Evolutionary conservation across 345 rosid species (phyloP), one percentile per base, ranked within the genome.

Genomic region (Kandelia obovata): DNA sequence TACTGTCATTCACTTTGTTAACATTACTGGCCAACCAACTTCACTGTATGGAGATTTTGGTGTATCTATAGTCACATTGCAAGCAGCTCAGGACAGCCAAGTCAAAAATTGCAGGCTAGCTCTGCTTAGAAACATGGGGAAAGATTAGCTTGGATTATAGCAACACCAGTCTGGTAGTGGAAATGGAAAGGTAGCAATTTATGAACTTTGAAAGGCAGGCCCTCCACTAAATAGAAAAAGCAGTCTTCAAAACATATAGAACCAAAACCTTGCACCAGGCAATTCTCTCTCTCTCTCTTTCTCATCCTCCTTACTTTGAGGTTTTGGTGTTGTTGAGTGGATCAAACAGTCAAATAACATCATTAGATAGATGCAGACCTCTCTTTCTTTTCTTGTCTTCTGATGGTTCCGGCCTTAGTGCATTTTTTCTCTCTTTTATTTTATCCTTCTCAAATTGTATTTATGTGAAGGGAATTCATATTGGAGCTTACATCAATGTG

Each of bases 301-400:
- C 16, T 43, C 49, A 43, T 6, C 62, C 62, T 47, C 56, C 57
- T 61, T 66, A 58, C 75, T 64, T 64, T 52, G 51, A 39, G 64
- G 68, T 69, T 43, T 53, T 61, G 67, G 69, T 63, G 73, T 46
- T 73, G 58, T 62, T 72, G 76, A 75, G 81, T 80, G 78, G 80
- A 75, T 32, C 58, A 55, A 28, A n/a, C 3, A 61, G 87, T 85
- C 87, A 87, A 43, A 82, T 81, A 75, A 69, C 65, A 69, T 78
- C 82, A 78, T 85, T 57, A 79, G 82, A 83, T 86, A 85, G 68
- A 81, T 43, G 6, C 59, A 62, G 85, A 87, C 84, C 59, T 13
- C 46, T 31, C 74, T 82, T 80, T 85, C 82, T 71, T 81, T 80
- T 82, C 86, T 26, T 83, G 85, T 85, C 84, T 71, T 27, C 25